These are phyloP conservation scores for Macrolepiota dolichaula DNA, from an alignment of 768 basidiomycete species.

Conservation along the genomic window DNA sequence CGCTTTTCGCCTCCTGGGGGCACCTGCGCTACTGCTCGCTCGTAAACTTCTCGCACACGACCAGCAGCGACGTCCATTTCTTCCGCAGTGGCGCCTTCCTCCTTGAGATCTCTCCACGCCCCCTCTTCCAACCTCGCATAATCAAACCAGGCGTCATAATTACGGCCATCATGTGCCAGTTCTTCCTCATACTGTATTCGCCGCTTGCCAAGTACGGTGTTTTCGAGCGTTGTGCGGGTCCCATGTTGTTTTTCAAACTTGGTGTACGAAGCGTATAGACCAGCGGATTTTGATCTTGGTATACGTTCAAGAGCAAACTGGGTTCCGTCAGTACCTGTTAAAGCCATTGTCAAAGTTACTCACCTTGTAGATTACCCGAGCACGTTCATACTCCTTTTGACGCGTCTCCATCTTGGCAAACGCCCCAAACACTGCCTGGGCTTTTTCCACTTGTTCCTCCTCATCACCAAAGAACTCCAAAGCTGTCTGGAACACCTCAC, in stretches of 20 bases:
- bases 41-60: conserved; percentile 90
- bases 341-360: conserved; percentile 11
- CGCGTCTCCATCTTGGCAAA: conserved; percentile 98
- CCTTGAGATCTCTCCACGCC: conserved; percentile 69
- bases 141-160: conserved; percentile 99
- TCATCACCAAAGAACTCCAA: conserved; percentile 89
- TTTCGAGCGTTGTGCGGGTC: conserved; percentile 80
- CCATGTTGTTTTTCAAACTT: conserved; percentile 99
- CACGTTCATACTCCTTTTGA: conserved; percentile 94
- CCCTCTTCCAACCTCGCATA: conserved; percentile 92
- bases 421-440: conserved; percentile 88
- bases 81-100: conserved; percentile 70
- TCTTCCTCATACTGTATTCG: conserved; percentile 99
- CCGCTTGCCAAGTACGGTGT: conserved; percentile 95
- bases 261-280: conserved; percentile 89
- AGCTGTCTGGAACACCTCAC: conserved; percentile 89
- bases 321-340: neutral
- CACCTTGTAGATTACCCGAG: conserved; percentile 96
- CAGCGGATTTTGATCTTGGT: conserved; percentile 86
- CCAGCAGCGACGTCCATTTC: conserved; percentile 60
- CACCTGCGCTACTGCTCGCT: conserved; percentile 91
- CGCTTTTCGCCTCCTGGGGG: conserved; percentile 93
- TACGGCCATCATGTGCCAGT: conserved; percentile 82
- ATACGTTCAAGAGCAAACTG: conserved; percentile 95
- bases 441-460: conserved; percentile 91